Conservation (phyloP, 1,139 yeast species). For the Kodamaea plutei region DNA sequence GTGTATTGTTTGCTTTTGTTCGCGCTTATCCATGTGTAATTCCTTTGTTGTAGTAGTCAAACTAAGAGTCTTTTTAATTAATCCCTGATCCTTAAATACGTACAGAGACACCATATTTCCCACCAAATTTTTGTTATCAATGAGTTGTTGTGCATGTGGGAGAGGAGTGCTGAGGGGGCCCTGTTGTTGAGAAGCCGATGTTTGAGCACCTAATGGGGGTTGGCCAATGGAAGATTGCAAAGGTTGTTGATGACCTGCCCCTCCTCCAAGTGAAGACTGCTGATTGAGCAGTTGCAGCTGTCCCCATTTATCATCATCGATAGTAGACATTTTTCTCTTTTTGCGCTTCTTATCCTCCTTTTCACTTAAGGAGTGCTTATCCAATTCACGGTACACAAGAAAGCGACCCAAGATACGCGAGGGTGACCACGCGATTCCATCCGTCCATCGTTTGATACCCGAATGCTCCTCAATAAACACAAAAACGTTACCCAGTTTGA, state of each 20-base stretch:
- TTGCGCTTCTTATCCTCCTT: slow-evolving; percentile 34
- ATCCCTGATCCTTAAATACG: slow-evolving; percentile 70
- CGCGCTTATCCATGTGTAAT: slow-evolving; percentile 23
- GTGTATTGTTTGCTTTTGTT: slow-evolving; percentile 55
- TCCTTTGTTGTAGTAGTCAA: slow-evolving; percentile 44
- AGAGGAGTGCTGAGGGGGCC: slow-evolving; percentile 3
- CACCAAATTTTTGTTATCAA: slow-evolving; percentile 8
- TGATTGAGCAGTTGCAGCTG: not conserved
- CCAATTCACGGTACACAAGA: slow-evolving; percentile 75
- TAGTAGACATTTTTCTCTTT: slow-evolving; percentile 21
- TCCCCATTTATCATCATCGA: slow-evolving; percentile 13
- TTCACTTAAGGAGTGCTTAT: slow-evolving; percentile 43
- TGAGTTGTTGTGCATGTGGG: slow-evolving; percentile 17
- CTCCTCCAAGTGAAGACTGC: slow-evolving; percentile 1
- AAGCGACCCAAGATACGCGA: slow-evolving; percentile 82
- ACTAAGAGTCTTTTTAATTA: slow-evolving; percentile 79
- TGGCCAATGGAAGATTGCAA: not conserved
- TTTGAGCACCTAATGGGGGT: slow-evolving; percentile 4
- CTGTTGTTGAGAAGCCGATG: not conserved
- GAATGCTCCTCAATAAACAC: slow-evolving; percentile 80
- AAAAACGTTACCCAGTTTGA: slow-evolving; percentile 75
- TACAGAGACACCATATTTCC: slow-evolving; percentile 46
- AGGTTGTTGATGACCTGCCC: not conserved
- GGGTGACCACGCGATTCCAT: slow-evolving; percentile 90
- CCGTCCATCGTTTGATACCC: slow-evolving; percentile 92